A percentile compares a stretch with the other conserved stretches of the same genome.
These are phyloP conservation scores for Cystobasidium pallidum DNA, from an alignment of 1,284 basidiomycete genomes.

Conservation along the genomic window DNA sequence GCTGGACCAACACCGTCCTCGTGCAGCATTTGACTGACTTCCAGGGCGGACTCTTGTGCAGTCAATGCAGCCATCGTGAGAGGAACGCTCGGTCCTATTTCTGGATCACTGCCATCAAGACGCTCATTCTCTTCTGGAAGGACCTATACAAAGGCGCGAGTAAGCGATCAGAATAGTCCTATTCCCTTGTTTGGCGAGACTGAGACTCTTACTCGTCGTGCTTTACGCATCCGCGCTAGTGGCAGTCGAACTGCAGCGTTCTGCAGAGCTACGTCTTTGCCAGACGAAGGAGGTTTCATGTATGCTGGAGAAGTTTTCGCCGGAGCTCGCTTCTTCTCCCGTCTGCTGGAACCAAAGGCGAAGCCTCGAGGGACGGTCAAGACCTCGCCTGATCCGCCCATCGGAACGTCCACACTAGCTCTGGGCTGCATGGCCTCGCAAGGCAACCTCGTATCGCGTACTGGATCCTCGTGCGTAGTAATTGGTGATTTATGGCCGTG, in stretches of 20 bases:
- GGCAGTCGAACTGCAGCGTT: background rate
- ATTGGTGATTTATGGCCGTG: background rate
- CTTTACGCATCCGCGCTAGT: background rate
- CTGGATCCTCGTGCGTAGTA: background rate
- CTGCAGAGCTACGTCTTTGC: background rate
- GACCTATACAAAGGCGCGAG: background rate
- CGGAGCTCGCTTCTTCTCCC: background rate
- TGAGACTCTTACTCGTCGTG: background rate
- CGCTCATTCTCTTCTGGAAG: constrained; percentile 17
- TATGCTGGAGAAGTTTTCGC: background rate
- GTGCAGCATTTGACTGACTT: background rate
- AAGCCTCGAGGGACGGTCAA: constrained; percentile 23
- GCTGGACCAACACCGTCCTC: background rate
- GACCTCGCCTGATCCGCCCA: background rate
- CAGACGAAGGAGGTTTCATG: background rate
- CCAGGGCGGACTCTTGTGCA: background rate
- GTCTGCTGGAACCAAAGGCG: background rate
- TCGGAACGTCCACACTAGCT: background rate
- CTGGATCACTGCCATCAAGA: background rate
- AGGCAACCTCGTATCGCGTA: background rate
- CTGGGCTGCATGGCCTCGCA: no score
- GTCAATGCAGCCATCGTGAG: constrained; percentile 2
- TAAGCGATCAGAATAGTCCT: background rate
- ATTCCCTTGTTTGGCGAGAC: background rate
- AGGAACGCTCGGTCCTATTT: background rate